phyloP scores from a whole-genome alignment of 2,329 filamentous ascomycete genomes.

The Drechslerella coelobrocha region DNA sequence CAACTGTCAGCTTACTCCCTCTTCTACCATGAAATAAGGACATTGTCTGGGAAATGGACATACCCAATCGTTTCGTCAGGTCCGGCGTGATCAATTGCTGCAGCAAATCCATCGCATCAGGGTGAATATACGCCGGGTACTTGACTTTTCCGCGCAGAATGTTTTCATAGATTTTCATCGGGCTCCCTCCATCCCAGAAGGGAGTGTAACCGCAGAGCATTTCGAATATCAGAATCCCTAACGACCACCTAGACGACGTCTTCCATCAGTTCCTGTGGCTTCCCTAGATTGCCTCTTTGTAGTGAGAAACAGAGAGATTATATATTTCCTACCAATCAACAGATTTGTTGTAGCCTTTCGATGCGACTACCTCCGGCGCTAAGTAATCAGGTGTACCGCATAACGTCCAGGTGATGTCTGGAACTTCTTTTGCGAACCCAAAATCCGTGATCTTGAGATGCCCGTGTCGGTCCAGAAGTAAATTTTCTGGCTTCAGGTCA shows the following conservation, averaged over 20 bases:
- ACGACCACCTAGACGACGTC: constrained; percentile 77
- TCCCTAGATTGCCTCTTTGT: no score
- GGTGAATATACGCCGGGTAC: constrained; percentile 94
- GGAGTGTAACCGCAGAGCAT: constrained; percentile 99
- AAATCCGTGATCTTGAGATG: constrained; percentile 98
- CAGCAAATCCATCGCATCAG: constrained; percentile 89
- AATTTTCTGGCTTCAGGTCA: constrained; percentile 93
- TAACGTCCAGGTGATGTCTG: constrained; percentile 98
- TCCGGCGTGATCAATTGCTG: constrained; percentile 93
- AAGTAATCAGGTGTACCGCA: constrained; percentile 98
- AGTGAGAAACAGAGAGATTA: no score
- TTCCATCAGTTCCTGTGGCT: constrained; percentile 19
- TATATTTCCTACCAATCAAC: constrained; percentile 92
- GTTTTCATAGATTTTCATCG: constrained; percentile 99
- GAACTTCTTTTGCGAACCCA: constrained; percentile 96
- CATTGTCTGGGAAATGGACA: neutral
- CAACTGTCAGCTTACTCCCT: neutral
- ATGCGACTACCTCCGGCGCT: constrained; percentile 96
- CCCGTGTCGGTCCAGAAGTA: constrained; percentile 88
- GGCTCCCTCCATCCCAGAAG: constrained; percentile 97
- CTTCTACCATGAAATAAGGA: neutral
- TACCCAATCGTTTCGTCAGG: constrained; percentile 80
- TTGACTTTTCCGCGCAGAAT: constrained; percentile 95
- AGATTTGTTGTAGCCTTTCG: constrained; percentile 99
- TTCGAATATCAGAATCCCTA: constrained; percentile 98